Base-by-base conservation (phyloP, 1,284 basidiomycete species). In the Mrakiaceae sp. region DNA sequence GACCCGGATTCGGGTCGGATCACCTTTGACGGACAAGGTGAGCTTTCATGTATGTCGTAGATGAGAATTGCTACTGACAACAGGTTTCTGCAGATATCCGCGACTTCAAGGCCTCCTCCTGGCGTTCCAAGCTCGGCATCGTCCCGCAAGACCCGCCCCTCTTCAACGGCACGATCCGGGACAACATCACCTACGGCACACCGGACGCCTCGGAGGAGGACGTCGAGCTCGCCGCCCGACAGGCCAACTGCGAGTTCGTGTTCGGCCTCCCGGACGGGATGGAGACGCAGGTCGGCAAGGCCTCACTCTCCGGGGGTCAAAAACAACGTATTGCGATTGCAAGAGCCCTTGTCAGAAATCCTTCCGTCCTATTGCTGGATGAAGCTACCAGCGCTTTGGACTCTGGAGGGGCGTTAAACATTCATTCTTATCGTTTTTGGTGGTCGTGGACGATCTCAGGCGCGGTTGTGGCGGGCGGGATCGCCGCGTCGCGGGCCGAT, bases 211-310 rank as follows among this genome's bases (percentile, higher is more conserved):
- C 89, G 0, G 81, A 87, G 43, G 84, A 85, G 67, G 83, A 96
- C 66, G 89, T 98, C 49, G 89, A 94, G 74, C 79, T 84, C 39
- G 95, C 93, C 0, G 94, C 94, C 0, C 79, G 86, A 10, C 82
- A 88, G 68, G 94, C 95, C 3, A 96, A 98, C 72, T 98, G 95
- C 75, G 91, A 95, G 71, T 98, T 97, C 72, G 87, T 98, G 53
- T 88, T 89, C 83, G 84, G 86, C 3, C 84, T 98, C 79, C 92
- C 94, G 10, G 81, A 90, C 64, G 90, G 87, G 0, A 87, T 88
- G 67, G 86, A 89, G 68, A 90, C 88, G 0, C 78, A 83, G 68
- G 73, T 77, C 60, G 73, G 76, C 58, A 73, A 77, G 71, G 73
- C 74, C 6, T 73, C 72, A 65, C 63, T 79, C 39, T 76, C 73